These are phyloP conservation scores for Blastobotrys proliferans DNA, from an alignment of 1,139 yeast species.

Conservation along the genomic window DNA sequence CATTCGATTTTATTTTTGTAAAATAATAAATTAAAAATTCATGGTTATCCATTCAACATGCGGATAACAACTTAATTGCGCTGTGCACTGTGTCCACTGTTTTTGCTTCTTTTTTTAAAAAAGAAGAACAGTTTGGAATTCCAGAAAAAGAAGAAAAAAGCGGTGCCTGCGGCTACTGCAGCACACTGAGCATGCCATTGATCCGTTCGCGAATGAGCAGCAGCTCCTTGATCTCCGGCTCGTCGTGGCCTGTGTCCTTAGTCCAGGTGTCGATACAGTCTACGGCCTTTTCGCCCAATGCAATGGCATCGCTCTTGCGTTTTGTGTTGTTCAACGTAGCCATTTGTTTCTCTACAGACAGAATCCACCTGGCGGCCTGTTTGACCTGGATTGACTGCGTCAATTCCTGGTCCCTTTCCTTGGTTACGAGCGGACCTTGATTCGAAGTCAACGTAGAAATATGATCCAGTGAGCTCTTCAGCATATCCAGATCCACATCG, in stretches of 20 bases:
- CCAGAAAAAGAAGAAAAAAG: no score
- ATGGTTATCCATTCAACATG: no score
- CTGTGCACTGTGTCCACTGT: no score
- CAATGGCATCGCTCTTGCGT: conserved; percentile 18
- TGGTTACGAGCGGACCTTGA: conserved; percentile 2
- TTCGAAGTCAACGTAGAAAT: not conserved
- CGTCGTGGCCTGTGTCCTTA: conserved; percentile 9
- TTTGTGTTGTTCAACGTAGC: conserved; percentile 15
- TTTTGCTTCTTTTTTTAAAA: no score
- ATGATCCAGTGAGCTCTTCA: conserved; percentile 3
- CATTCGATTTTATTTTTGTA: no score
- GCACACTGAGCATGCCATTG: conserved; percentile 11
- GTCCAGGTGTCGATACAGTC: conserved; percentile 20
- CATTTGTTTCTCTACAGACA: conserved; percentile 13
- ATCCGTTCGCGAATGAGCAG: conserved; percentile 14
- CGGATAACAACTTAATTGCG: no score
- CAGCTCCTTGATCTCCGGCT: conserved; percentile 11
- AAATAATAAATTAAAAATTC: no score
- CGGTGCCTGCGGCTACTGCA: conserved; percentile 1
- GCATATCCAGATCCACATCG: conserved; percentile 3
- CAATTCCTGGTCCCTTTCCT: conserved; percentile 7
- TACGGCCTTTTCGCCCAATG: conserved; percentile 19
- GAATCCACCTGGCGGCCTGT: conserved; percentile 19
- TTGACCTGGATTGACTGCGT: conserved; percentile 10
- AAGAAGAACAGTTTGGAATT: no score